These are phyloP conservation scores for Kitagawia praeruptora DNA, from an alignment of 129 eudicot species.

Conservation along the genomic window DNA sequence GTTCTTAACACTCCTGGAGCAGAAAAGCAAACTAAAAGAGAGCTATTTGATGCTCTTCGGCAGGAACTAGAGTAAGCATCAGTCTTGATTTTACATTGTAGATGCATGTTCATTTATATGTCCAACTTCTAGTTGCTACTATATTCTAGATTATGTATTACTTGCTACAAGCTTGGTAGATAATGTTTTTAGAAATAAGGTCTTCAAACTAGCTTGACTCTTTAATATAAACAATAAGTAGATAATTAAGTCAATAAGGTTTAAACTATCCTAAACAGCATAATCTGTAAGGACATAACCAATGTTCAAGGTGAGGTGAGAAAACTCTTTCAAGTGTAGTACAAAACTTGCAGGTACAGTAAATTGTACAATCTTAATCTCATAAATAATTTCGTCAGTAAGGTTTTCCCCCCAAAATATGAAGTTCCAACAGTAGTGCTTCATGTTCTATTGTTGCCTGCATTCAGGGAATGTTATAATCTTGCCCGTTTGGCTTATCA, in stretches of 20 bases:
- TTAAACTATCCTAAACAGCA: not conserved
- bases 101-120: not conserved
- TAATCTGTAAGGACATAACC: not conserved
- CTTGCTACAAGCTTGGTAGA: not conserved
- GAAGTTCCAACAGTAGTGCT: not conserved
- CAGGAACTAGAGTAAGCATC: slow-evolving; percentile 88
- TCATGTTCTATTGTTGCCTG: not conserved
- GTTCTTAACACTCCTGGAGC: slow-evolving; percentile 95
- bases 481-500: too few species aligned
- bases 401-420: not conserved
- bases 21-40: slow-evolving; percentile 92
- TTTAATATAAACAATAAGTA: not conserved
- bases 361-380: not conserved
- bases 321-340: not conserved
- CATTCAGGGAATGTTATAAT: not conserved
- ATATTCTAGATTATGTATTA: not conserved
- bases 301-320: not conserved
- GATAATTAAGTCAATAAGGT: too few species aligned
- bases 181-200: not conserved
- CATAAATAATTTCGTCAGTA: not conserved
- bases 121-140: slow-evolving; percentile 1
- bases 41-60: slow-evolving; percentile 87
- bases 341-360: not conserved
- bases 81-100: not conserved
- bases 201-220: not conserved